Base-by-base conservation (phyloP, 148 eudicot genomes). In the Vaccinium macrocarpon region DNA sequence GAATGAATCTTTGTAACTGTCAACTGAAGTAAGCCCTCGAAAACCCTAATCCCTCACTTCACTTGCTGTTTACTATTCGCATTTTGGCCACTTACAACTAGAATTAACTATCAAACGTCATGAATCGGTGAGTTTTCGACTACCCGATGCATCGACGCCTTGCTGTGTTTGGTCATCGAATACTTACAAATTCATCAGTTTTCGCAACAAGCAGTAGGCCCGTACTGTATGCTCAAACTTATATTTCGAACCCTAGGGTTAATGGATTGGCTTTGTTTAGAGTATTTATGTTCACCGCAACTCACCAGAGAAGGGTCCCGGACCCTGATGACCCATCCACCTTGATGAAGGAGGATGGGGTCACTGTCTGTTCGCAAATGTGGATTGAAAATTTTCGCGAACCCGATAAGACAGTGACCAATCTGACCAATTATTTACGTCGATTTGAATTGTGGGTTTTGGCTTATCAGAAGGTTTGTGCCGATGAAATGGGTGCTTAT, bases 401-500 rank as follows among this genome's bases (percentile, higher is more conserved):
- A 18, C 93, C 95, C 10, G 88, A 94, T 25, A 91, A 77, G 84
- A 93, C 91, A 1, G 90, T 86, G 15, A 88, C 88, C 12, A 94
- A 94, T 88, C 89, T 96, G 88, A 83, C 89, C 10, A 51, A 82
- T 23, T 91, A 94, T 82, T 89, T 94, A 71, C 89, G 95, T 85
- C 88, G 93, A 70, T 92, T 96, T 86, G 99, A 96, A 86, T 81
- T 96, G 84, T 96, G 99, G 98, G 94, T 96, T 9, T 88, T 96
- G 83, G 97, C 98, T 38, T 95, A 95, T 83, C 99, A 96, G 90
- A 96, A 96, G 88, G 98, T 94, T 12, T 93, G 89, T 87, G 94
- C 98, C 16, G 98, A 95, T 86, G 98, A 94, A 23, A 90, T 85
- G 64, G 98, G 98, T 4, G 90, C 95, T 0, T 95, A 95, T 85